Conservation (phyloP, 768 basidiomycete species). For the Amanita thiersii region DNA sequence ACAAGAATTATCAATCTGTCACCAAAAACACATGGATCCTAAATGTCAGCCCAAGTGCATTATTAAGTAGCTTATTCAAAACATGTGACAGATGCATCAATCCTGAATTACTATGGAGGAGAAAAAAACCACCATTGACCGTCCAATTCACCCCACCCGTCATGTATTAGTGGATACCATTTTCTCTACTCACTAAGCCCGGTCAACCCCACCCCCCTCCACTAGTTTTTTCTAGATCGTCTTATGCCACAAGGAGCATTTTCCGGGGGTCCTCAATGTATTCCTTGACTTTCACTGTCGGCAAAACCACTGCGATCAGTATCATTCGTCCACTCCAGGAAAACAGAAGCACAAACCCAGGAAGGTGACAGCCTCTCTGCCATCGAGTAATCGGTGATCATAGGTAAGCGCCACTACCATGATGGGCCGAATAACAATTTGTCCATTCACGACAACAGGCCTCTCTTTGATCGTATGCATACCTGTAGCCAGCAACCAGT, state of each 20-base stretch:
- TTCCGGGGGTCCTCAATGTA: slow-evolving; percentile 92
- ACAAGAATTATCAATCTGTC: too few relatives aligned
- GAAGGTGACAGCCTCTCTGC: slow-evolving; percentile 95
- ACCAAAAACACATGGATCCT: too few relatives aligned
- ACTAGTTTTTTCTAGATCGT: not conserved
- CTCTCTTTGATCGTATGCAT: slow-evolving; percentile 96
- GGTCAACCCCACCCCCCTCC: too few relatives aligned
- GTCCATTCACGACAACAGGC: slow-evolving; percentile 85
- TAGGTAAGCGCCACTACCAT: slow-evolving; percentile 94
- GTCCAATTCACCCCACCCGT: too few relatives aligned
- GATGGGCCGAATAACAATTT: slow-evolving; percentile 95
- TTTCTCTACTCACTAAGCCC: too few relatives aligned
- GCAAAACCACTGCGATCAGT: not conserved
- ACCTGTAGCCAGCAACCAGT: slow-evolving; percentile 32
- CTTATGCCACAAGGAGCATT: slow-evolving; percentile 56
- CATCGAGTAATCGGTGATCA: slow-evolving; percentile 93
- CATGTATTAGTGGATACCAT: too few relatives aligned
- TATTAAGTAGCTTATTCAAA: too few relatives aligned
- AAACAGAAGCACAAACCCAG: slow-evolving; percentile 54
- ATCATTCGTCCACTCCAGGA: not conserved
- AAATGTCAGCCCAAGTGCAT: too few relatives aligned
- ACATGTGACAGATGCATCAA: too few relatives aligned
- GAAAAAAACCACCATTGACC: too few relatives aligned
- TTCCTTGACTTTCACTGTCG: slow-evolving; percentile 79
- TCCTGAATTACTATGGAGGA: too few relatives aligned